Evolutionary conservation across 2,329 filamentous ascomycete genomes (phyloP), one percentile per base, ranked within the genome.

Genomic region (Teratosphaeriaceae sp.): DNA sequence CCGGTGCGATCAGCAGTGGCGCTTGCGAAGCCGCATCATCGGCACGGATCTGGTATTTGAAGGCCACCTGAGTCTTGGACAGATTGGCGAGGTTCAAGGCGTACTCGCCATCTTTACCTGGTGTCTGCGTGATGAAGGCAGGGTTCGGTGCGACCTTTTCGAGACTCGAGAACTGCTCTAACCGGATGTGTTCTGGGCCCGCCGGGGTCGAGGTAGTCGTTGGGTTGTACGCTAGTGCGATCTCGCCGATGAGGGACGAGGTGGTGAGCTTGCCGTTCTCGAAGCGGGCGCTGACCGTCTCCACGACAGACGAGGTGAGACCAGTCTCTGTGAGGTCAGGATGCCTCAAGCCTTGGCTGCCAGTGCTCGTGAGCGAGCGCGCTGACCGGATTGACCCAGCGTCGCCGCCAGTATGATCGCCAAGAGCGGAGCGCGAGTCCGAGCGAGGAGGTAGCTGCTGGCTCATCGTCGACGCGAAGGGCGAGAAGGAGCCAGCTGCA

Each of bases 121-220:
- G 59, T 1, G 76, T 72, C 53, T 88, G 84, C 23, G 82, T 79
- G 40, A 97, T 81, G 65, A 97, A 94, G 44, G 88, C 85, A 33
- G 88, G 87, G 62, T 98, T 98, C 1, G 89, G 88, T 0, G 88
- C 89, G 44, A 98, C 89, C 57, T 87, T 88, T 57, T 97, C 92
- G 5, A 98, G 75, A n/a, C 78, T 76, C 8, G 82, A 68, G 61
- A 94, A 95, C 61, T 95, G 92, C 57, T 94, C 87, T 46, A 98
- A 78, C 16, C 86, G 82, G 52, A 97, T 83, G 2, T 71, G 82
- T 56, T 89, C 76, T 2, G 63, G 66, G 18, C 69, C 68, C 41
- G 66, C 63, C 6, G 56, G 51, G 12, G 62, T 54, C 23, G 58
- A 53, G 29, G 74, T 66, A 41, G 73, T 69, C 15, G 75, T 63